These are phyloP conservation scores for Leccinum truebloodii DNA, from an alignment of 768 basidiomycete species.

Conservation along the genomic window DNA sequence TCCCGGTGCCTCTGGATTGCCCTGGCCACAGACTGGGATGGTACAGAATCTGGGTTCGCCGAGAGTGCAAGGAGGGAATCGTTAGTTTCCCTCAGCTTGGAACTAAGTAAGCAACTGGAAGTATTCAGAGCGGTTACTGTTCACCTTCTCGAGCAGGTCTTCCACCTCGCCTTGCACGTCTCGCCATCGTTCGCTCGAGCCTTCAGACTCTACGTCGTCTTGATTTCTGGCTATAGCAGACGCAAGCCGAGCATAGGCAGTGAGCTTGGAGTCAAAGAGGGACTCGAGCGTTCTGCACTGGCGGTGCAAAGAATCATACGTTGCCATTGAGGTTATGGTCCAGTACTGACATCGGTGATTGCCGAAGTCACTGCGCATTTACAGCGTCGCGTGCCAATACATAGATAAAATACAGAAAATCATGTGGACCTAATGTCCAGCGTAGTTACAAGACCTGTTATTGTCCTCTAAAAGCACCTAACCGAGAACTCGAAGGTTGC, in stretches of 20 bases:
- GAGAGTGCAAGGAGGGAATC: constrained; percentile 73
- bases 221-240: constrained; percentile 57
- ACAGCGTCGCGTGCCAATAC: constrained; percentile 3
- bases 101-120: constrained; percentile 11
- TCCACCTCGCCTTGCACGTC: constrained; percentile 87
- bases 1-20: constrained; percentile 91
- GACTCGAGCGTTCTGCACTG: constrained; percentile 95
- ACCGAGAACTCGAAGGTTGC: constrained; percentile 20
- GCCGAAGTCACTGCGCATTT: constrained; percentile 17
- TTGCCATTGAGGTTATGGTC: constrained; percentile 50
- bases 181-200: constrained; percentile 71
- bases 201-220: constrained; percentile 66
- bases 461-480: constrained; percentile 28
- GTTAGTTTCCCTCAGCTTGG: constrained; percentile 83
- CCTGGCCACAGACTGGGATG: constrained; percentile 84
- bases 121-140: constrained; percentile 17
- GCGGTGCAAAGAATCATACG: constrained; percentile 86
- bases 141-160: constrained; percentile 82
- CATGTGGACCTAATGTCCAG: constrained; percentile 12
- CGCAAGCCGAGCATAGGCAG: constrained; percentile 86
- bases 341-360: constrained; percentile 11
- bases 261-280: constrained; percentile 87
- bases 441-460: constrained; percentile 15
- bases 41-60: constrained; percentile 58
- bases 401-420: constrained; percentile 20